These are phyloP conservation scores for Pterulicium gracile DNA, from an alignment of 1,284 basidiomycete species.

Conservation along the genomic window DNA sequence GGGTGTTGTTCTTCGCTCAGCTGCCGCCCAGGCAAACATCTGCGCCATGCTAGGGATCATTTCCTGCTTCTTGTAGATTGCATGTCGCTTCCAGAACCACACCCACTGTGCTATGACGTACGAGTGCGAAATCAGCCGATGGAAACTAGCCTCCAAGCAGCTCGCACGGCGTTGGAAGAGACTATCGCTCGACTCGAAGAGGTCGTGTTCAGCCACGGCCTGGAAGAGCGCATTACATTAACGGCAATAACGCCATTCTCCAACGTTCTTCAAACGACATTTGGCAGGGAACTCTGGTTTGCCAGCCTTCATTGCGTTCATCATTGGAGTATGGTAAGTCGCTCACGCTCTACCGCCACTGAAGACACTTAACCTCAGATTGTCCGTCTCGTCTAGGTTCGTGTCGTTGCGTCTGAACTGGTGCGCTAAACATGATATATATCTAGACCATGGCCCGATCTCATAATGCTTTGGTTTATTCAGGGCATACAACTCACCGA, in stretches of 20 bases:
- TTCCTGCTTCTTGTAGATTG: constrained; percentile 56
- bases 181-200: constrained; percentile 47
- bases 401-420: constrained; percentile 71
- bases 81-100: constrained; percentile 36
- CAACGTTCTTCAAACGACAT: constrained; percentile 65
- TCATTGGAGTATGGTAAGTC: constrained; percentile 73
- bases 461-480: constrained; percentile 9
- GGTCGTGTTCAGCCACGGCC: constrained; percentile 33
- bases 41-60: constrained; percentile 75
- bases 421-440: constrained; percentile 38
- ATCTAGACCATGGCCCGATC: too few species aligned
- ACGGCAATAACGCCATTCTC: constrained; percentile 71
- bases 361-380: too few species aligned
- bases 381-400: constrained; percentile 42
- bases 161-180: constrained; percentile 41
- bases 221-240: constrained; percentile 49
- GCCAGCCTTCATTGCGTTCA: constrained; percentile 74
- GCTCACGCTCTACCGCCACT: not conserved
- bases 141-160: constrained; percentile 56
- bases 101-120: constrained; percentile 61
- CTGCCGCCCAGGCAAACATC: constrained; percentile 53
- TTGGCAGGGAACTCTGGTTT: constrained; percentile 84
- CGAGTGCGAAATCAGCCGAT: constrained; percentile 70
- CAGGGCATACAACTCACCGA: constrained; percentile 57
- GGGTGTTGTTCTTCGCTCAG: constrained; percentile 2